Evolutionary conservation across 108 stramenopile genomes (phyloP), one percentile per base, ranked within the genome.

Genomic region (Nitzschia palea): DNA sequence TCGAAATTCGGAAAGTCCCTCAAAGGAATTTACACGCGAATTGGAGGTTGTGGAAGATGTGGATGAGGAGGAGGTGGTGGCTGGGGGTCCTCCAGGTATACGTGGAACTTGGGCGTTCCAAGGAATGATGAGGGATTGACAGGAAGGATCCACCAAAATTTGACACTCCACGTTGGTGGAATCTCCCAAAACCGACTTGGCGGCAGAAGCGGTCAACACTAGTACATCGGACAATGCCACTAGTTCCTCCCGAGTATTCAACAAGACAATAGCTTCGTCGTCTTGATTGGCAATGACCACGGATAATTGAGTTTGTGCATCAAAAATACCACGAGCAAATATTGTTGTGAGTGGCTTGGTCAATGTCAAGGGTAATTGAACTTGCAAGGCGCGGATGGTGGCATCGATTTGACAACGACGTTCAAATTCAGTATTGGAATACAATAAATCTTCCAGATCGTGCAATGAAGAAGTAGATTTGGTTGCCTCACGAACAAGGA

Each of bases 201-300:
- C 64, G 30, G 58, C 55, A 44, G 44, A 52, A 1, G 76, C 70
- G 3, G 69, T 63, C 48, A 68, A 27, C 25, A 77, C 76, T 4
- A 77, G 64, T 8, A 68, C 68, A 28, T 70, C 61, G 29, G 69
- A 65, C 29, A 77, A 53, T 28, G 63, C 44, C 1, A 66, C 40
- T 22, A 77, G 36, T 50, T 77, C 76, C 2, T 70, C 65, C 6
- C 63, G 52, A 33, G 59, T 26, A 25, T 58, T 48, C 51, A 60
- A 29, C 27, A 70, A 27, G 22, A 33, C 52, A 44, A 63, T 40
- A 17, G 28, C 28, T 66, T 28, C 8, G 14, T 57, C 32, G 5
- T 69, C 37, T 9, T 25, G 4, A 4, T 43, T 36, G 28, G 33
- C 55, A n/a, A 59, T 36, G 18, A 59, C 4, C 6, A 59, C 58